phyloP scores from a whole-genome alignment of 2,329 filamentous ascomycete species.

The Sporothrix humicola region DNA sequence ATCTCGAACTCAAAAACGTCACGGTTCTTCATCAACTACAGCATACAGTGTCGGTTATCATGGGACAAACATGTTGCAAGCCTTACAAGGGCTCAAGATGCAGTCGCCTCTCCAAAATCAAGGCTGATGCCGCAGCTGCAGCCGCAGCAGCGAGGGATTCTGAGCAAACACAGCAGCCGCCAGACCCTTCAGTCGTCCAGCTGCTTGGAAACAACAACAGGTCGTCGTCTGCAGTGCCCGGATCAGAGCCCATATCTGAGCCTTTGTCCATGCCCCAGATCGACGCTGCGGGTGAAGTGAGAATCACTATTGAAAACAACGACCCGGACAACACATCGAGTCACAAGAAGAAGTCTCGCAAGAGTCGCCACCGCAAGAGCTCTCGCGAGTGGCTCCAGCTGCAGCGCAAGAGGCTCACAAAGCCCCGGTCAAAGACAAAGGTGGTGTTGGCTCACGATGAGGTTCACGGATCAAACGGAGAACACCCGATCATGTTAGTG shows the following conservation, averaged over 20 bases:
- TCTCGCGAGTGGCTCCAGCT: conserved; percentile 16
- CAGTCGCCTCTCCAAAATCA: conserved; percentile 8
- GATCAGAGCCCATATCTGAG: conserved; percentile 10
- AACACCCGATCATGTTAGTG: neutral
- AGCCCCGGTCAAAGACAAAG: neutral
- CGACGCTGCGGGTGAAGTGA: neutral
- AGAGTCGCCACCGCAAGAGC: neutral
- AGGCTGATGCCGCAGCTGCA: conserved; percentile 19
- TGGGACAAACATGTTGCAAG: conserved; percentile 27
- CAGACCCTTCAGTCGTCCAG: neutral
- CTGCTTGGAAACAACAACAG: neutral
- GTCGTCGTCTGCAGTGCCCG: neutral
- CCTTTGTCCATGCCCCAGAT: conserved; percentile 12
- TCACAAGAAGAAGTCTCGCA: neutral
- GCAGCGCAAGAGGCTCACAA: neutral
- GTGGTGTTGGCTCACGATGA: neutral
- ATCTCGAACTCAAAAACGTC: neutral
- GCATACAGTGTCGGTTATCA: neutral
- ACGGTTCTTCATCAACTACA: neutral
- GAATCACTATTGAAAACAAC: neutral
- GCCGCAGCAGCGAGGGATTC: neutral
- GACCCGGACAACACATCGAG: neutral
- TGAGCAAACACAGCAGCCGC: neutral
- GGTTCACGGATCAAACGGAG: neutral
- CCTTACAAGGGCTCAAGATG: neutral